Conservation (phyloP, 179 eudicot species). For the Spinacia oleracea region DNA sequence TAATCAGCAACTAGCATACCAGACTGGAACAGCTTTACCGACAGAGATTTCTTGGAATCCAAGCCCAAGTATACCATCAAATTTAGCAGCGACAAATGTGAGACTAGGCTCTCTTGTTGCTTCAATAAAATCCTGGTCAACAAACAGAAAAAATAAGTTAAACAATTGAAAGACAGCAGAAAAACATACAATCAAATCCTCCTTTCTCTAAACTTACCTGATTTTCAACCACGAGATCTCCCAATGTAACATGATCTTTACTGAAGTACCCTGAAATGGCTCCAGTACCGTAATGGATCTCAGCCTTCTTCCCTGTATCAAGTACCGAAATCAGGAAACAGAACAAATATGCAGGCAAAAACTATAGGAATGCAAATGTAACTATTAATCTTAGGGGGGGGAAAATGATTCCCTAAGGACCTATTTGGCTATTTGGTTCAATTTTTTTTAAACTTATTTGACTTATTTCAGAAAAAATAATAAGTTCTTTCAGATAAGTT, state of each 20-base stretch:
- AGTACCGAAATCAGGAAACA: neutral
- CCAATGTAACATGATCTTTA: slow-evolving; percentile 68
- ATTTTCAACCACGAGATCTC: slow-evolving; percentile 67
- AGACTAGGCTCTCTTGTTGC: slow-evolving; percentile 74
- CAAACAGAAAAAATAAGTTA: slow-evolving; percentile 1
- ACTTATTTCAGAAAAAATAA: no score
- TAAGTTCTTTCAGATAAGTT: no score
- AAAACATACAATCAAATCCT: neutral
- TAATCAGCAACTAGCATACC: slow-evolving; percentile 44
- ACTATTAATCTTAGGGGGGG: neutral
- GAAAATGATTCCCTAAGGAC: no score
- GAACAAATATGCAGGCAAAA: neutral
- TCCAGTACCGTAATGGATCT: slow-evolving; percentile 80
- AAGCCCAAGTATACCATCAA: slow-evolving; percentile 93
- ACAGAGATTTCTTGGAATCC: slow-evolving; percentile 92
- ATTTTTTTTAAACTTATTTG: no score
- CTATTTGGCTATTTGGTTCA: no score
- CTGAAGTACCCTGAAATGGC: slow-evolving; percentile 84
- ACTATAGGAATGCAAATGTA: neutral
- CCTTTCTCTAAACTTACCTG: slow-evolving; percentile 51
- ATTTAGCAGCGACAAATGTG: slow-evolving; percentile 68
- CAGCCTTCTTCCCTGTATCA: slow-evolving; percentile 58
- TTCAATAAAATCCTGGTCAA: slow-evolving; percentile 73
- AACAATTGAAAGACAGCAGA: neutral
- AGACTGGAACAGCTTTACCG: slow-evolving; percentile 72